Evolutionary conservation across 2,329 filamentous ascomycete species (phyloP), one percentile per base, ranked within the genome.

Genomic region (Ampelomyces quisqualis): DNA sequence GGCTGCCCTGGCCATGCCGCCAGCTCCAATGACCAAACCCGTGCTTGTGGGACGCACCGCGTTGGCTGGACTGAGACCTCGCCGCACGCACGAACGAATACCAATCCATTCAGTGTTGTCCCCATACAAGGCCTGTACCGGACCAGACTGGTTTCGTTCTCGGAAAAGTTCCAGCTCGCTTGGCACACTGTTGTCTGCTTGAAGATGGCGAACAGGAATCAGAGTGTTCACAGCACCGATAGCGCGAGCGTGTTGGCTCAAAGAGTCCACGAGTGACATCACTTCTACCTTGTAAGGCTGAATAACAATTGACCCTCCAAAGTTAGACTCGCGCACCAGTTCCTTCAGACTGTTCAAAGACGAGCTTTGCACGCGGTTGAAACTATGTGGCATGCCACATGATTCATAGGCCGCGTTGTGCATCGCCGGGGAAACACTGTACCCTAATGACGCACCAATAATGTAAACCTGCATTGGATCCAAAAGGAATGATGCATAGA

Each of bases 31-130:
- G 3, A 82, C 70, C 3, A 82, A 62, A 10, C 73, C 77, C 4
- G 76, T 77, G 1, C 73, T 77, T 32, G 70, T 74, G 7, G 70
- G 64, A 5, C 76, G 73, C 22, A 82, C 76, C 0, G 77, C 75
- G 46, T 81, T 81, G 3, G 85, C 83, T 0, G 86, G 86, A 1
- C 86, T 89, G 2, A 90, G 72, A 2, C 85, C 85, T 21, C 85
- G 76, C 5, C 82, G 77, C 28, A 90, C 79, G 58, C 85, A 89
- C 3, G 84, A 85, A 38, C 84, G 74, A 28, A 90, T 86, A 4
- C 86, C 86, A 22, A 89, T 85, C 83, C 86, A 90, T 62, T 90
- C 86, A 0, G 86, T 90, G 45, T 90, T 90, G 43, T 90, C 85
- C 1, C 86, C 87, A 48, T 88, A 87, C 0, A 90, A 72, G 0